These are phyloP conservation scores for Plasmodium fragile DNA, from an alignment of 169 alveolate species.

Conservation along the genomic window DNA sequence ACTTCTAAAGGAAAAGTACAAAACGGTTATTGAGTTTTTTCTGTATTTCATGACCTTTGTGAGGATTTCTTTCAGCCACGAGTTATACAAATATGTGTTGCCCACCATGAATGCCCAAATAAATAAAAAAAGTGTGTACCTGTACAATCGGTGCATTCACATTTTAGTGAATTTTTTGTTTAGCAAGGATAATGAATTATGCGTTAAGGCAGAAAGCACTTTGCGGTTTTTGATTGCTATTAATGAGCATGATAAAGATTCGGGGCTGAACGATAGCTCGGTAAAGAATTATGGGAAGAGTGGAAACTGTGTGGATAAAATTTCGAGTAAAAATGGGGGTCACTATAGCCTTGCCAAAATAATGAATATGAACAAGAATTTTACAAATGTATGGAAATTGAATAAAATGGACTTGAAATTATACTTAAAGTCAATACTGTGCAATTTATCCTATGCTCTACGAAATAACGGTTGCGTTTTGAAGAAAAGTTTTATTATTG, in stretches of 20 bases:
- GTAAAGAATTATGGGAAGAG: not conserved
- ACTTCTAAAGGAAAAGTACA: conserved; percentile 20
- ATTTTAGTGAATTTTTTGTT: conserved; percentile 47
- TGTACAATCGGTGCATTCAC: conserved; percentile 63
- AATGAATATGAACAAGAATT: conserved; percentile 6
- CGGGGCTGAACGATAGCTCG: not conserved
- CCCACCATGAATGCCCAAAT: not conserved
- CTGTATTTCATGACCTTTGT: conserved; percentile 30
- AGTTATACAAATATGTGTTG: conserved; percentile 18
- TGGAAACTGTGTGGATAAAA: conserved; percentile 3
- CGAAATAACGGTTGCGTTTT: conserved; percentile 24
- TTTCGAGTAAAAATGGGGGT: not conserved
- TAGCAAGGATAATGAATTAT: conserved; percentile 24
- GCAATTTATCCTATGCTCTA: conserved; percentile 52
- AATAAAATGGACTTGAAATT: conserved; percentile 45
- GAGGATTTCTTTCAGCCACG: conserved; percentile 40
- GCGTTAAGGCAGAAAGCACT: conserved; percentile 24
- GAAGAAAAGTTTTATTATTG: conserved; percentile 43
- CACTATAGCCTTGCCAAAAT: not conserved
- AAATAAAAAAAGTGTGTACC: conserved; percentile 5
- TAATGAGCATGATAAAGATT: conserved; percentile 26
- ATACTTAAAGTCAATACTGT: conserved; percentile 35
- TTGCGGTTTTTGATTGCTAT: conserved; percentile 6
- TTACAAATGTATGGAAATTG: conserved; percentile 16
- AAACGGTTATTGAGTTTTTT: conserved; percentile 32